Evolutionary conservation across 805 yeast species (phyloP), one percentile per base, ranked within the genome.

Genomic region (Nakazawaea pomicola): DNA sequence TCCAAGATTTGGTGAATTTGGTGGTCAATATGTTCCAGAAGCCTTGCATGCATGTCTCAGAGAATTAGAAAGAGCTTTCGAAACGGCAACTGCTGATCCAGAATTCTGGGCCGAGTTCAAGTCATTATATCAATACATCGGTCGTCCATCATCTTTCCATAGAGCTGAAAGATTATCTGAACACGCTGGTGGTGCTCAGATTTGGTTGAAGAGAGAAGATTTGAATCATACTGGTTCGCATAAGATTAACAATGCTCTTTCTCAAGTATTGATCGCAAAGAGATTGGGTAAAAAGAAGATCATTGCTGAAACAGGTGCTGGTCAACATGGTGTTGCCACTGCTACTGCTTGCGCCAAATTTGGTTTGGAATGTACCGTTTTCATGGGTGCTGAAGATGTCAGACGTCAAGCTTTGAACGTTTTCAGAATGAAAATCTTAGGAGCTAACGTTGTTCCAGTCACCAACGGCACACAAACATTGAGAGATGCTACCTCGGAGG

Each of bases 1-100:
- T 50, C 83, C 91, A 43, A 73, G 83, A 48, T 91, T 91, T 54
- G 99, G 98, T 56, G 89, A 80, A 37, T 95, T 88, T 58, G 99
- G 99, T 60, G 99, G 99, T 46, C 99, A 93, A 68, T 93, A 88
- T 58, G 99, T 93, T 30, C 99, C 99, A 29, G 99, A 93, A 69
- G 87, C 95, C 17, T 68, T 93, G 56, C 91, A 90, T 64, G 77
- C 95, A 33, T 91, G 98, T 68, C 72, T 93, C 52, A 76, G 80
- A 47, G 95, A 93, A 65, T 74, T 93, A 44, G 99, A 93, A 67
- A 68, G 60, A 40, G 97, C 88, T 4, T 95, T 90, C 60, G 90
- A 85, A 58, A 74, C 70, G 32, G 96, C 97, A 15, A 80, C 81
- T 49, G 87, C 90, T 21, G 99, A 93, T 64, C 93, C 89, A 29